Evolutionary conservation across 495 filamentous ascomycete genomes (phyloP).

Genomic region (Paragyromitra xinjiangensis): DNA sequence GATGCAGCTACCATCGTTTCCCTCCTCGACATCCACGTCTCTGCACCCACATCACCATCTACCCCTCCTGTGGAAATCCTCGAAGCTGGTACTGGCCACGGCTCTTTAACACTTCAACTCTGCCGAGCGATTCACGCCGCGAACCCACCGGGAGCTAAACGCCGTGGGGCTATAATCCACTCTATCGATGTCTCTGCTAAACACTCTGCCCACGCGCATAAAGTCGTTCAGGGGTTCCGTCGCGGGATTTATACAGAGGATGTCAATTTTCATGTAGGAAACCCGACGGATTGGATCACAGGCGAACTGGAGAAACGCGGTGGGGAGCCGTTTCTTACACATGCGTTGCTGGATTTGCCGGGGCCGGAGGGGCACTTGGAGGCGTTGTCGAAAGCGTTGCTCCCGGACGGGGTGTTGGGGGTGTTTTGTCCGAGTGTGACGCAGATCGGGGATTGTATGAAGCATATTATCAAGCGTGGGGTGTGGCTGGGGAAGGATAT

Average conservation of each 20-base stretch:
- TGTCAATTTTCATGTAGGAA: slow-evolving; percentile 76
- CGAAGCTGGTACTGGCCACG: slow-evolving; percentile 83
- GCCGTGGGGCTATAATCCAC: slow-evolving; percentile 73
- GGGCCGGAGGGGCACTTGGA: slow-evolving; percentile 67
- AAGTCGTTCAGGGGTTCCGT: slow-evolving; percentile 71
- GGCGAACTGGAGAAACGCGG: slow-evolving; percentile 61
- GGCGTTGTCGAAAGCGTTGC: slow-evolving; percentile 67
- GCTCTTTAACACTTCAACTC: slow-evolving; percentile 75
- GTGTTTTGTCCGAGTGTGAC: slow-evolving; percentile 81
- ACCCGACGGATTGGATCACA: slow-evolving; percentile 70
- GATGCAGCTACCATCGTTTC: slow-evolving; percentile 77
- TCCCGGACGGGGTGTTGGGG: slow-evolving; percentile 68
- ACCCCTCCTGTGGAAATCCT: slow-evolving; percentile 72
- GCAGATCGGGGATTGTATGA: slow-evolving; percentile 72
- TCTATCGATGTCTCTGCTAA: slow-evolving; percentile 70
- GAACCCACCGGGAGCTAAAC: slow-evolving; percentile 63
- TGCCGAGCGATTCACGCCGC: slow-evolving; percentile 78
- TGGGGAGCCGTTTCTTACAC: slow-evolving; percentile 69
- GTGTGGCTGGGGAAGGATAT: slow-evolving; percentile 69
- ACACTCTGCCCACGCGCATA: slow-evolving; percentile 69
- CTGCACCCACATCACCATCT: slow-evolving; percentile 53
- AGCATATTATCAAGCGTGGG: slow-evolving; percentile 62
- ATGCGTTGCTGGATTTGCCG: slow-evolving; percentile 77
- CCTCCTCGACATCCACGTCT: slow-evolving; percentile 75
- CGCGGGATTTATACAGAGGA: slow-evolving; percentile 72